Evolutionary conservation across 176 grass and related monocot genomes (phyloP).

Genomic region (Eleusine indica): DNA sequence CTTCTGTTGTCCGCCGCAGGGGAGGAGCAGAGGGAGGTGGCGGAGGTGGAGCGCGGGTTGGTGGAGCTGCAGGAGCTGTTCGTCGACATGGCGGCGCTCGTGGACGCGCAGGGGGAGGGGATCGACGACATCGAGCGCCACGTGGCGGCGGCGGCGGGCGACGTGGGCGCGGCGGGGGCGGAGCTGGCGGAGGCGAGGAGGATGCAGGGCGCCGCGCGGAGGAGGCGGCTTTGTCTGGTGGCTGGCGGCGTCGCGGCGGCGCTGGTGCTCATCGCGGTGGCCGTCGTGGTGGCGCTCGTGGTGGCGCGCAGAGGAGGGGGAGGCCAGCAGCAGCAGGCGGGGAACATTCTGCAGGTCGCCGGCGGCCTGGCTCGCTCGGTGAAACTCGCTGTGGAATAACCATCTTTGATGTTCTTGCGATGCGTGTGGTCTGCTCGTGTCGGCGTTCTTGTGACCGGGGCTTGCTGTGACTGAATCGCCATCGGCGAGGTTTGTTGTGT

Average conservation of each 20-base stretch:
- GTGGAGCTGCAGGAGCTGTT: slow-evolving; percentile 89
- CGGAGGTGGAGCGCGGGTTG: slow-evolving; percentile 63
- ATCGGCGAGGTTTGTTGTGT: no score
- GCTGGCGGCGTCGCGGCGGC: slow-evolving; percentile 36
- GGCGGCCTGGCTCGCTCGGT: no score
- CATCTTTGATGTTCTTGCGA: no score
- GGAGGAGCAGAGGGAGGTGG: slow-evolving; percentile 51
- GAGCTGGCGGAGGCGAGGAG: slow-evolving; percentile 48
- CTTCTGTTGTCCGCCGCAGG: slow-evolving; percentile 45
- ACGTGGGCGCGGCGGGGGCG: slow-evolving; percentile 47
- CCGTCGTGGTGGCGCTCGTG: slow-evolving; percentile 19
- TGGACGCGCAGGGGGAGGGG: slow-evolving; percentile 62
- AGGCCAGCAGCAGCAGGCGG: no score
- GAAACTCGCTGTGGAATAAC: no score
- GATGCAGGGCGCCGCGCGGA: slow-evolving; percentile 46
- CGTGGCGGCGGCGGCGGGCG: slow-evolving; percentile 46
- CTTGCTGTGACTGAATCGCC: no score
- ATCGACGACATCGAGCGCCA: slow-evolving; percentile 66
- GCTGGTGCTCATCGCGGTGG: slow-evolving; percentile 52
- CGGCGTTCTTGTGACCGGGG: no score
- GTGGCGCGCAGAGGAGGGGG: slow-evolving; percentile 24
- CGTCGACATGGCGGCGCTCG: slow-evolving; percentile 76
- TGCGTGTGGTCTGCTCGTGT: no score
- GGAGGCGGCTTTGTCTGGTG: slow-evolving; percentile 45
- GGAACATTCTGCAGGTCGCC: neutral